Conservation (phyloP, 768 basidiomycete genomes). For the Lanmaoa pseudosensibilis region DNA sequence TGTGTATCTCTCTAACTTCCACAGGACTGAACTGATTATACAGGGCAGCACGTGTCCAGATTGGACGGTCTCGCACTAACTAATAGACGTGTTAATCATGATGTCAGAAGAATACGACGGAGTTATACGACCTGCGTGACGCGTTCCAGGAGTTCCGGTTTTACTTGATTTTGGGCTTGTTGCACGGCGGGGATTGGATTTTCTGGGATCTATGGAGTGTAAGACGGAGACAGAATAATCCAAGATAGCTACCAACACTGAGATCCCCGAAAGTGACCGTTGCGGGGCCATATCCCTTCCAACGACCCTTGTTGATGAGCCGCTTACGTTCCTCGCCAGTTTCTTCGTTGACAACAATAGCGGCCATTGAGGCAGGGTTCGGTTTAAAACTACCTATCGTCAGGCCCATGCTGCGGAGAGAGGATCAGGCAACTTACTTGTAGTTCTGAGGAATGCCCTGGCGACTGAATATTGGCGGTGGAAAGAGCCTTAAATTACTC, state of each 20-base stretch:
- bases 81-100: slow-evolving; percentile 30
- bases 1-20: slow-evolving; percentile 71
- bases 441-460: slow-evolving; percentile 79
- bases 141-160: slow-evolving; percentile 52
- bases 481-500: slow-evolving; percentile 74
- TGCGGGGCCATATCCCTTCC: slow-evolving; percentile 79
- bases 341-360: slow-evolving; percentile 65
- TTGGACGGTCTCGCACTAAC: slow-evolving; percentile 72
- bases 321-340: slow-evolving; percentile 82
- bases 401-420: neutral
- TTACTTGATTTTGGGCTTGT: slow-evolving; percentile 54
- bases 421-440: slow-evolving; percentile 48
- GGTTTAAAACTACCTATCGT: slow-evolving; percentile 61
- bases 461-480: slow-evolving; percentile 87
- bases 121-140: slow-evolving; percentile 47
- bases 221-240: neutral
- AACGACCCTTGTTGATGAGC: slow-evolving; percentile 82
- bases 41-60: slow-evolving; percentile 88
- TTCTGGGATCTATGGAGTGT: slow-evolving; percentile 54
- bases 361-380: slow-evolving; percentile 70
- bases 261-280: slow-evolving; percentile 66
- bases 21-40: slow-evolving; percentile 74
- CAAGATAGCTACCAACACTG: slow-evolving; percentile 33
- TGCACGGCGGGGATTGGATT: slow-evolving; percentile 63
- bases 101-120: slow-evolving; percentile 6